phyloP scores from a whole-genome alignment of 139 green algal species.

The Chlamydomonas applanata region DNA sequence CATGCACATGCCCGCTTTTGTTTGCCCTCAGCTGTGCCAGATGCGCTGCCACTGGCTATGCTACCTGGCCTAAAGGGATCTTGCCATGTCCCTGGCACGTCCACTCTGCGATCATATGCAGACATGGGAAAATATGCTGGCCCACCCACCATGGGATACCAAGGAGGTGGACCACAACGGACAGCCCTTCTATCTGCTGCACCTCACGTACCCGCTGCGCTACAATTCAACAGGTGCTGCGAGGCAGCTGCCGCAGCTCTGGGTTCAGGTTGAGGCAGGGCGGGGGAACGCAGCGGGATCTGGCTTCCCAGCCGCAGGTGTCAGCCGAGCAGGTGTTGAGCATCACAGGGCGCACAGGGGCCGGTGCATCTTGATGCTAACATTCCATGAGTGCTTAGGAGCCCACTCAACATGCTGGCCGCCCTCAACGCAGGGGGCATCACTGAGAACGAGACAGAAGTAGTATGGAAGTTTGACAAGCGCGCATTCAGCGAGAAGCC shows the following conservation, averaged over 20 bases:
- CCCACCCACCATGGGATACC: constrained; percentile 89
- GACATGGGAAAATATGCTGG: constrained; percentile 21
- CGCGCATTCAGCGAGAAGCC: constrained; percentile 55
- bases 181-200: constrained; percentile 85
- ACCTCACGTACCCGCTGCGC: constrained; percentile 95
- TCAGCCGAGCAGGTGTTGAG: no score
- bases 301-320: no score
- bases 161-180: constrained; percentile 34
- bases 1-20: no score
- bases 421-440: constrained; percentile 11
- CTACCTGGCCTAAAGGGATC: no score
- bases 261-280: no score
- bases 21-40: no score
- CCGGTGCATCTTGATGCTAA: no score
- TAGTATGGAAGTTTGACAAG: constrained; percentile 91
- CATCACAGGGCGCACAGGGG: no score
- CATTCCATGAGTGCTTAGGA: not conserved
- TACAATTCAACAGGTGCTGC: constrained; percentile 50
- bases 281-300: no score
- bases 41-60: no score
- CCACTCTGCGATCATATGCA: no score
- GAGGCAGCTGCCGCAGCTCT: not conserved
- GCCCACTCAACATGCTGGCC: not conserved
- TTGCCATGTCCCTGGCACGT: no score
- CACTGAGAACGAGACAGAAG: constrained; percentile 22